phyloP scores from a whole-genome alignment of 163 green algal genomes.

The Prototheca wickerhamii region DNA sequence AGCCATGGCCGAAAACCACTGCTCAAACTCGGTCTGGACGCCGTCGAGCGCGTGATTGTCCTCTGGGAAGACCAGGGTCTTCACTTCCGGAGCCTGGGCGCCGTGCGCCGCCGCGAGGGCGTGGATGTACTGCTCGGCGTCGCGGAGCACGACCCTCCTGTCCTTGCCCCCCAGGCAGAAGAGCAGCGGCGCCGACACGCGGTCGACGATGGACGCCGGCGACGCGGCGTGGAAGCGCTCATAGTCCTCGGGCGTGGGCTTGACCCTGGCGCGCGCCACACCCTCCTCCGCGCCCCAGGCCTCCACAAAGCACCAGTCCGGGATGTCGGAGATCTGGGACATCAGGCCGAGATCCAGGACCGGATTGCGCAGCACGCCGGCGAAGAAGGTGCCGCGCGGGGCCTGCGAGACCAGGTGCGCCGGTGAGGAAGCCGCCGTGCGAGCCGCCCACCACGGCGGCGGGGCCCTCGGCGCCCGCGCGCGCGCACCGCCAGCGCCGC shows the following conservation, averaged over 20 bases:
- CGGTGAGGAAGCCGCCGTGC: slow-evolving; percentile 86
- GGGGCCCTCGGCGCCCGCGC: slow-evolving; percentile 43
- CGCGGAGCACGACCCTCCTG: slow-evolving; percentile 47
- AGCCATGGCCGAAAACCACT: slow-evolving; percentile 63
- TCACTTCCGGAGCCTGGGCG: slow-evolving; percentile 10
- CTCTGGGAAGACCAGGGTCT: slow-evolving; percentile 34
- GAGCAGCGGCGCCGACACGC: slow-evolving; percentile 60
- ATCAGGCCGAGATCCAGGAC: slow-evolving; percentile 83
- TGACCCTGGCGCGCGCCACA: slow-evolving; percentile 25
- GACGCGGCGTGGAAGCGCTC: slow-evolving; percentile 52
- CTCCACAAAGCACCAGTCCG: slow-evolving; percentile 90
- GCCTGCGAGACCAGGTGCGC: slow-evolving; percentile 76
- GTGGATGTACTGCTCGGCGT: slow-evolving; percentile 57
- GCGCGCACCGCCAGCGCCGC: slow-evolving; percentile 50
- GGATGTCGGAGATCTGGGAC: slow-evolving; percentile 52
- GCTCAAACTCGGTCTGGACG: slow-evolving; percentile 90
- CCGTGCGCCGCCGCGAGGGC: slow-evolving; percentile 34
- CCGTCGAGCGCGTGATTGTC: slow-evolving; percentile 82
- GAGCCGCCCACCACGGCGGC: slow-evolving; percentile 75
- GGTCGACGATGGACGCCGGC: slow-evolving; percentile 55
- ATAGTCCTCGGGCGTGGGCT: slow-evolving; percentile 54
- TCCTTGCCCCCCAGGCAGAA: slow-evolving; percentile 80
- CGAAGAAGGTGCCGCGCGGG: slow-evolving; percentile 58
- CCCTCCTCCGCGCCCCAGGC: slow-evolving; percentile 58
- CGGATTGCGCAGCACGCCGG: slow-evolving; percentile 79